Evolutionary conservation across 75 land plant species (phyloP), one percentile per base, ranked within the genome.

Genomic region (Pinus tabuliformis): DNA sequence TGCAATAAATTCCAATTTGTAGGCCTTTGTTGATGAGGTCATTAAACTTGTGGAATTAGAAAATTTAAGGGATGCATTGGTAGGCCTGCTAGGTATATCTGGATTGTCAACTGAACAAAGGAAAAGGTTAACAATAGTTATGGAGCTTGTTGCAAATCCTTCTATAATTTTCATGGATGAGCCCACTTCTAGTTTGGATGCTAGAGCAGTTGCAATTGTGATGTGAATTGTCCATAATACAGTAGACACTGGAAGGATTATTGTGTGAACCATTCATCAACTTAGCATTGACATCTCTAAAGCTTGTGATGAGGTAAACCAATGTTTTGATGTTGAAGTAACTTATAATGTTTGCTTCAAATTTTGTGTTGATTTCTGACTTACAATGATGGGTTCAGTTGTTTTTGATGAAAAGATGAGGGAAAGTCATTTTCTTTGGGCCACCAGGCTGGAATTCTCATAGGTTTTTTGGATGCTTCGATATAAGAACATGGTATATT

Each of bases 261-360:
- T 93, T 36, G 95, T 90, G 18, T 93, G 94, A 70, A 91, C 94
- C 24, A 89, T 91, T 22, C 94, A 91, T 62, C 94, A 91, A 45
- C 94, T 91, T 12, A 87, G 94, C 74, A 91, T 89, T 62, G 91
- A 91, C 78, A 92, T 93, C 4, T 93, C 91, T 70, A 93, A 93
- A 78, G 86, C 93, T 24, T 93, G 91, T 73, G 93, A 93, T 78
- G 93, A 93, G 94, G 91, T 87, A 83, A 57, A 45, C 9, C 7
- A 15, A 71, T 14, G 18, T 63, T n/a, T 59, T 16, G 13, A 14
- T 79, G 17, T 17, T 49, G 22, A 8, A 12, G 2, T 37, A 8
- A 45, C 63, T 63, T 75, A 62, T 8, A 75, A 16, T 16, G 37
- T 61, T 58, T 18, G 36, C n/a, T 78, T 24, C 61, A 56, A 14